These are phyloP conservation scores for Aureobasidium lini DNA, from an alignment of 2,329 filamentous ascomycete genomes.

Conservation along the genomic window DNA sequence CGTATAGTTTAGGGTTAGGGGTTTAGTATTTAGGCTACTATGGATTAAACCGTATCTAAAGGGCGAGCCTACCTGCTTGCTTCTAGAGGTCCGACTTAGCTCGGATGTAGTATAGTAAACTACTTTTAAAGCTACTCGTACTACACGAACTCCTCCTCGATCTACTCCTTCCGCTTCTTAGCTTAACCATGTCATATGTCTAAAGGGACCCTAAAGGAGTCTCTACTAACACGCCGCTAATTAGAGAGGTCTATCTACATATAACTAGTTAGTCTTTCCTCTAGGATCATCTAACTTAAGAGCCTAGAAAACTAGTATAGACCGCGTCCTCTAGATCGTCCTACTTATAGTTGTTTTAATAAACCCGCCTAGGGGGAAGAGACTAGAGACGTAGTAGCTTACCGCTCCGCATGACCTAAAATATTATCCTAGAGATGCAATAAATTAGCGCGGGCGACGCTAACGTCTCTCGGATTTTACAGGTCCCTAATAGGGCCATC, in stretches of 20 bases:
- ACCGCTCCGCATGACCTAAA: neutral
- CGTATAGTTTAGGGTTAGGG: neutral
- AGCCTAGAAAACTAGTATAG: too few relatives aligned
- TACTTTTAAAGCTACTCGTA: too few relatives aligned
- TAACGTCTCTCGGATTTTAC: neutral
- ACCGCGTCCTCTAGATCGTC: neutral
- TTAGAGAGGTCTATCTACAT: neutral
- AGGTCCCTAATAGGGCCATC: neutral
- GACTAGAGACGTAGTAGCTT: neutral
- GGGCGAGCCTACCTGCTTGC: neutral
- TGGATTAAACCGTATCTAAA: neutral
- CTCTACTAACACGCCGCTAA: neutral
- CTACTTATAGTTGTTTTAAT: neutral
- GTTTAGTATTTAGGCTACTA: neutral
- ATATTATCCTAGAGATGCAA: neutral
- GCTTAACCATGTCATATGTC: neutral
- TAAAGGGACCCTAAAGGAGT: neutral
- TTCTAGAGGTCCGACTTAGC: too few relatives aligned
- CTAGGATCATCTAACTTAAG: too few relatives aligned
- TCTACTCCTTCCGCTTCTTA: neutral
- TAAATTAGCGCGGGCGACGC: neutral
- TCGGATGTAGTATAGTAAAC: too few relatives aligned
- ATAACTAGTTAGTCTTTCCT: neutral
- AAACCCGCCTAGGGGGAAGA: neutral
- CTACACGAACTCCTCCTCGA: too few relatives aligned